A percentile compares a stretch with the other conserved stretches of the same genome.
These are phyloP conservation scores for Dipteronia dyeriana DNA, from an alignment of 345 rosid genomes.

Conservation along the genomic window DNA sequence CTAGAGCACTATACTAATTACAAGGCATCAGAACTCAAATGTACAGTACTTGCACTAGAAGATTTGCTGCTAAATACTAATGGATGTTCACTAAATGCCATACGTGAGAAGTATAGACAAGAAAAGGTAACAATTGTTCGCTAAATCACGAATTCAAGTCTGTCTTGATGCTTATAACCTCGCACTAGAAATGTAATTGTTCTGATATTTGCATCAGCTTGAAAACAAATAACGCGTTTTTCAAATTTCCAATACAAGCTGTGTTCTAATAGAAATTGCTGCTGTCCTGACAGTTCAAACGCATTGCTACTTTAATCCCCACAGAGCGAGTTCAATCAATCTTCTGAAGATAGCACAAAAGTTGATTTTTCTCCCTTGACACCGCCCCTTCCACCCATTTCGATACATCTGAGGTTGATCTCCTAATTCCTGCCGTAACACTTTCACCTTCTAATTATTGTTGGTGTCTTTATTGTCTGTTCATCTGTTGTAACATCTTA, in stretches of 20 bases:
- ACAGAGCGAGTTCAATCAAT: conserved; percentile 52
- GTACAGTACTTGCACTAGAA: conserved; percentile 74
- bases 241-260: no score
- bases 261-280: conserved; percentile 3
- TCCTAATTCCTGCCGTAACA: conserved; percentile 18
- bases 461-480: neutral
- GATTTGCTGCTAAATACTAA: conserved; percentile 67
- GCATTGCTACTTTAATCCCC: conserved; percentile 67
- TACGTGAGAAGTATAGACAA: conserved; percentile 78
- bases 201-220: neutral
- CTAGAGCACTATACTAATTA: conserved; percentile 84
- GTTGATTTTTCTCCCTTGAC: conserved; percentile 20
- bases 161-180: neutral
- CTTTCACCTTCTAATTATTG: neutral
- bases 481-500: conserved; percentile 41
- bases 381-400: neutral
- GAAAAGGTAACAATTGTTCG: conserved; percentile 51
- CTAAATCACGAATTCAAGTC: neutral
- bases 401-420: conserved; percentile 12
- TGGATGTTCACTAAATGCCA: conserved; percentile 60
- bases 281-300: conserved; percentile 61
- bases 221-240: neutral
- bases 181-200: no score
- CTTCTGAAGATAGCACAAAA: conserved; percentile 52
- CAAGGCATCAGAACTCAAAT: conserved; percentile 58